Percentiles rank a stretch among this genome's conserved stretches.
These are phyloP conservation scores for Skeletonema grethae DNA, from an alignment of 108 stramenopile species.

Conservation along the genomic window DNA sequence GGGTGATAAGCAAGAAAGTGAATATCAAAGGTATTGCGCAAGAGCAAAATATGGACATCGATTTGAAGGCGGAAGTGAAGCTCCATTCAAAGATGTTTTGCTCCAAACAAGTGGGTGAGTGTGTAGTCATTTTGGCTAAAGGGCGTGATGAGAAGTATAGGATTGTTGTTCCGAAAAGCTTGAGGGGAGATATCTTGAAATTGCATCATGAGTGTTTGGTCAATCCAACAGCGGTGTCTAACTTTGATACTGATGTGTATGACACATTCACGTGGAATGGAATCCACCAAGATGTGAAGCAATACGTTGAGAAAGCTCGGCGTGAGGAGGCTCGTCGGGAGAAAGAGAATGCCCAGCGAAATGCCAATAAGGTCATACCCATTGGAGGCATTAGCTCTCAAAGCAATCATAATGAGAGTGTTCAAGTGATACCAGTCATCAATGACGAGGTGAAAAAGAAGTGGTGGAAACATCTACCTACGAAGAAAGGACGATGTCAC, in stretches of 20 bases:
- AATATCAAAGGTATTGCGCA: neutral
- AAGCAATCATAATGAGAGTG: neutral
- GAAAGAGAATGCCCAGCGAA: neutral
- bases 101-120: neutral
- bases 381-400: neutral
- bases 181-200: neutral
- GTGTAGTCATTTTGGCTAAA: neutral
- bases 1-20: neutral
- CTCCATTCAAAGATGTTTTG: neutral
- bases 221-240: neutral
- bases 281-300: neutral
- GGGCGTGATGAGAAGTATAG: neutral
- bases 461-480: neutral
- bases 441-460: neutral
- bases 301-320: neutral
- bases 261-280: neutral
- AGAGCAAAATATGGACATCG: neutral
- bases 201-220: slow-evolving; percentile 2
- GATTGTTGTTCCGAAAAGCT: neutral
- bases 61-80: neutral
- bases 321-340: neutral
- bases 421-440: neutral
- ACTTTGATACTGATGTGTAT: neutral
- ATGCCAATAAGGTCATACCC: neutral
- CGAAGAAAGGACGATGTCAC: neutral